Evolutionary conservation across 169 alveolate genomes (phyloP), one percentile per base, ranked within the genome.

Genomic region (Plasmodium billcollinsi): DNA sequence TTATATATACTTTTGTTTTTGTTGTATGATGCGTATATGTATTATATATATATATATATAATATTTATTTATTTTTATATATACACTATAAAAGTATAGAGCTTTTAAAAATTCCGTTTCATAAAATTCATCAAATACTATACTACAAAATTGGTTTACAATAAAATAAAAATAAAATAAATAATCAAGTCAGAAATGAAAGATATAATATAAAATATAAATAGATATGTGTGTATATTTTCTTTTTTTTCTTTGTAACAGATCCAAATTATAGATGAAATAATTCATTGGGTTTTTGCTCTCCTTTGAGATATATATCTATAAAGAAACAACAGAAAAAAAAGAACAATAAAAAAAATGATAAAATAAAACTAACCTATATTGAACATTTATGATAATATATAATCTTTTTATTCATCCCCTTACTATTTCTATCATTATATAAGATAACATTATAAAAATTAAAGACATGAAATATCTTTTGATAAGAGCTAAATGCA

Each of bases 41-140:
- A 21, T 39, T 61, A 61, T 11, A 45, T 54, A 18, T 56, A 73
- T n/a, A 12, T 73, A 26, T 5, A 12, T 47, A 26, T 2, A 11
- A 21, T 76, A n/a, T 20, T 76, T 47, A n/a, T 78, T 52, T 66
- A 4, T 76, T 70, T 47, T 29, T n/a, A 43, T 12, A 5, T 39
- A 20, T 78, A 78, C 89, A 18, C 78, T 78, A 43, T 78, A 78
- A 66, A 65, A 78, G 54, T 78, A 66, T 24, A 78, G 61, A 12
- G 89, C 89, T 61, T 78, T 78, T 70, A 78, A 78, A 14, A 78
- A 78, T 66, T 78, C 89, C 15, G 67, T 59, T 78, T 78, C 89
- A 59, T 78, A 78, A 14, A 65, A 67, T 15, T 78, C 89, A n/a
- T 78, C 89, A 26, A 65, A 78, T 3, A 56, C 6, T 26, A 67